phyloP scores from a whole-genome alignment of 805 yeast genomes.

The Lachancea waltii region DNA sequence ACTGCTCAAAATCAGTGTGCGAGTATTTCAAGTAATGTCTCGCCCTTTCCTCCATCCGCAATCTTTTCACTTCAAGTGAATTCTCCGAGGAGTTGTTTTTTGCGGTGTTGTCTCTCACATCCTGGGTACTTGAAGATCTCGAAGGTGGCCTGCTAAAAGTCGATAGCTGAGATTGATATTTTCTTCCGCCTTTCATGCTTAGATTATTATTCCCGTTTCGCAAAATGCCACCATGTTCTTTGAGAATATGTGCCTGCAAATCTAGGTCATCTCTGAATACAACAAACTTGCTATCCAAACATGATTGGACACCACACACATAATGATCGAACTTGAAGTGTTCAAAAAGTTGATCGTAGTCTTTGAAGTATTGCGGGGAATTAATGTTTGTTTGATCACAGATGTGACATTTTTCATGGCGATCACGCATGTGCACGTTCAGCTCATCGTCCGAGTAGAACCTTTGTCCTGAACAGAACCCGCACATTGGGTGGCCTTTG shows the following conservation, averaged over 20 bases:
- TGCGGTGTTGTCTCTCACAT: slow-evolving; percentile 6
- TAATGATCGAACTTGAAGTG: slow-evolving; percentile 75
- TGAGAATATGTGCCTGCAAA: slow-evolving; percentile 78
- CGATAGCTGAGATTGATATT: slow-evolving; percentile 54
- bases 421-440: slow-evolving; percentile 69
- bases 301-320: slow-evolving; percentile 66
- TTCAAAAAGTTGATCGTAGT: slow-evolving; percentile 64
- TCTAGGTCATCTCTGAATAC: slow-evolving; percentile 86
- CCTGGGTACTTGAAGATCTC: slow-evolving; percentile 21
- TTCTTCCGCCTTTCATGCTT: slow-evolving; percentile 23
- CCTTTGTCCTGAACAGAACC: slow-evolving; percentile 63
- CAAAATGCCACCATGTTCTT: slow-evolving; percentile 63
- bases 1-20: slow-evolving; percentile 39
- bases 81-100: slow-evolving; percentile 31
- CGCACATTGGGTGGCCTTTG: slow-evolving; percentile 84
- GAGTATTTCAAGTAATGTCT: slow-evolving; percentile 65
- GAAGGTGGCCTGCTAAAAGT: slow-evolving; percentile 42
- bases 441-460: slow-evolving; percentile 89
- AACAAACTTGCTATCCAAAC: slow-evolving; percentile 85
- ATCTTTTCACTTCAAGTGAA: slow-evolving; percentile 42
- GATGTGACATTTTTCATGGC: slow-evolving; percentile 83
- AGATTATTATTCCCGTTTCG: slow-evolving; percentile 36
- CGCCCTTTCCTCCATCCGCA: slow-evolving; percentile 78
- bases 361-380: slow-evolving; percentile 65
- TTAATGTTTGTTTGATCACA: slow-evolving; percentile 66